Percentiles rank a stretch among this genome's conserved stretches.
phyloP scores from a whole-genome alignment of 345 rosid genomes.

The Sisymbrium altissimum region DNA sequence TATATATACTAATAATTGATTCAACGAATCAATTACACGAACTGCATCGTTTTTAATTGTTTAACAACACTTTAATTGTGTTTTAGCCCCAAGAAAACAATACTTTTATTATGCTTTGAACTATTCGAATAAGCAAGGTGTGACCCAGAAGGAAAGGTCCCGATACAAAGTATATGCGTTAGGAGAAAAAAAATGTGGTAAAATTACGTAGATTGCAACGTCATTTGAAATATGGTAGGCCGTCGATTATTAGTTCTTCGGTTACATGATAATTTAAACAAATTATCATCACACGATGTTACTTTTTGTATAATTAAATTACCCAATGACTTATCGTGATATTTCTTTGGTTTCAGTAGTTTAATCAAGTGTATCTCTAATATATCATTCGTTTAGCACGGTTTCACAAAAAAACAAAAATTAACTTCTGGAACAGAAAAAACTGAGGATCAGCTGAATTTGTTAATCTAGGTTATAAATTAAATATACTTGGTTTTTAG shows the following conservation, averaged over 20 bases:
- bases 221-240: constrained; percentile 22
- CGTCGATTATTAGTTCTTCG: constrained; percentile 19
- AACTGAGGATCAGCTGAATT: no score
- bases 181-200: background rate
- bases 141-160: constrained; percentile 31
- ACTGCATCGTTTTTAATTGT: background rate
- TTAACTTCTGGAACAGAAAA: background rate
- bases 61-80: constrained; percentile 8
- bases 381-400: background rate
- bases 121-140: constrained; percentile 4
- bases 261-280: constrained; percentile 29
- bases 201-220: constrained; percentile 16
- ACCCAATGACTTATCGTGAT: background rate
- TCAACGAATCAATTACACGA: constrained; percentile 7
- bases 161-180: constrained; percentile 33
- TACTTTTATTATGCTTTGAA: constrained; percentile 1
- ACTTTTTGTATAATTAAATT: background rate
- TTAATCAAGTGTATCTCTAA: background rate
- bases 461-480: no score
- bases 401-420: background rate
- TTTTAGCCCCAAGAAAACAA: background rate
- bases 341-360: background rate
- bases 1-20: constrained; percentile 7
- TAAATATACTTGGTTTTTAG: no score
- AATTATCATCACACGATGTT: background rate